Conservation (phyloP, 768 basidiomycete species). For the Pleurotus djamor region DNA sequence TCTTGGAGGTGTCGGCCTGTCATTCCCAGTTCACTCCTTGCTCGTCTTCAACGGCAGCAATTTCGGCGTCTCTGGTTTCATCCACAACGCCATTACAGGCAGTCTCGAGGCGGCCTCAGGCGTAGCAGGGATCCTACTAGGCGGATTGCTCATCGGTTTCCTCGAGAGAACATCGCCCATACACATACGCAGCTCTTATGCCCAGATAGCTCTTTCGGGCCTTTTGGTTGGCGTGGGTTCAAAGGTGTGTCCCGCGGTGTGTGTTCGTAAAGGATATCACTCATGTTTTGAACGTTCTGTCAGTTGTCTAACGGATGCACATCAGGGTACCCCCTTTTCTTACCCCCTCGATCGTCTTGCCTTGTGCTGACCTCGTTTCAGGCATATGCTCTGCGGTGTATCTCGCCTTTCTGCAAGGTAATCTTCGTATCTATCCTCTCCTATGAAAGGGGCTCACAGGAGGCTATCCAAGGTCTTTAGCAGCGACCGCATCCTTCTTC, state of each 20-base stretch:
- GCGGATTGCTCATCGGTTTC: constrained; percentile 41
- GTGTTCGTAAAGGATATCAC: not conserved
- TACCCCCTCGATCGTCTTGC: not conserved
- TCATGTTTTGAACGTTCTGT: constrained; percentile 7
- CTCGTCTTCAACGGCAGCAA: constrained; percentile 52
- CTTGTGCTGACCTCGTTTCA: constrained; percentile 16
- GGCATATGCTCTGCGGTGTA: constrained; percentile 65
- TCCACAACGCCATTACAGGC: constrained; percentile 49
- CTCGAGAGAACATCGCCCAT: constrained; percentile 33
- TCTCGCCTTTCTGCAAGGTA: constrained; percentile 56
- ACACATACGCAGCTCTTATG: constrained; percentile 14
- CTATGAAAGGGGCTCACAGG: constrained; percentile 7
- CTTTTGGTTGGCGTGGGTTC: constrained; percentile 58
- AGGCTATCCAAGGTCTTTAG: constrained; percentile 41
- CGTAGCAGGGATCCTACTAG: constrained; percentile 44
- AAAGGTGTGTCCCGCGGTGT: constrained; percentile 33
- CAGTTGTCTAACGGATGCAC: constrained; percentile 65
- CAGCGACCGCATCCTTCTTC: constrained; percentile 53
- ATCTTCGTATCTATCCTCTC: constrained; percentile 9
- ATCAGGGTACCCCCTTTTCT: constrained; percentile 43
- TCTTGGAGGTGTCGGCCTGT: constrained; percentile 51
- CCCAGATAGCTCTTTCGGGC: constrained; percentile 41
- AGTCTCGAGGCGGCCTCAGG: constrained; percentile 37
- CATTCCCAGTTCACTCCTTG: constrained; percentile 50
- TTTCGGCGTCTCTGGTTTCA: constrained; percentile 62